Evolutionary conservation across 2,329 filamentous ascomycete species (phyloP), one percentile per base, ranked within the genome.

Genomic region (Verticillium tricorpus): DNA sequence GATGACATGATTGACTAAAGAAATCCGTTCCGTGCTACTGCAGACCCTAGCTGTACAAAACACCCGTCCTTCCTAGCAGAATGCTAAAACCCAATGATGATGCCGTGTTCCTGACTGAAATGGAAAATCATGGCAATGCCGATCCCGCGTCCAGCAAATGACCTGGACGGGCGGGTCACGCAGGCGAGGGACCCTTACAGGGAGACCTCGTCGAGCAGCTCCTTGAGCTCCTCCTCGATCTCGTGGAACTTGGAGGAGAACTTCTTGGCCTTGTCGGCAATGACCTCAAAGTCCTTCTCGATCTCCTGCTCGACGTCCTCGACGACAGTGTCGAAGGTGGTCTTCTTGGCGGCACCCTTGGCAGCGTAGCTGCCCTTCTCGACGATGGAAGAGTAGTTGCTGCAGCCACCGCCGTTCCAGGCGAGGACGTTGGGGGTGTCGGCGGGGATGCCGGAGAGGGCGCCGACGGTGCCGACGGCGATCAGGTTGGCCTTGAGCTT

Each of bases 331-430:
- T 56, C 31, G 76, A 68, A 50, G 39, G 73, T 67, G 54, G 77
- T 60, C 61, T 62, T 59, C 63, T 79, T 75, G 66, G 82, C 75
- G 67, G 80, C 77, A 61, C 77, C 70, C 72, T 84, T 79, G 66
- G 76, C 82, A 69, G 85, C 83, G 82, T 93, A 94, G 71, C 86
- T 82, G 72, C 92, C 91, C 69, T 87, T 82, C 69, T 87, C 80
- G 66, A 96, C 78, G 72, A 97, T 97, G 70, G 90, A 82, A 64
- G 86, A 85, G 87, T 91, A 97, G 89, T 99, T 97, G 81, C 85
- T 88, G 74, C 87, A 90, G 73, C 95, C 95, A 80, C 93, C 96
- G 75, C 96, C 95, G 86, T 99, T 99, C 94, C 93, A 99, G 77
- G 94, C 94, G 66, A 99, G 92, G 74, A 97, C 84, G 86, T 99